Evolutionary conservation across 306 rosid species (phyloP), one percentile per base, ranked within the genome.

Genomic region (Ormosia semicastrata): DNA sequence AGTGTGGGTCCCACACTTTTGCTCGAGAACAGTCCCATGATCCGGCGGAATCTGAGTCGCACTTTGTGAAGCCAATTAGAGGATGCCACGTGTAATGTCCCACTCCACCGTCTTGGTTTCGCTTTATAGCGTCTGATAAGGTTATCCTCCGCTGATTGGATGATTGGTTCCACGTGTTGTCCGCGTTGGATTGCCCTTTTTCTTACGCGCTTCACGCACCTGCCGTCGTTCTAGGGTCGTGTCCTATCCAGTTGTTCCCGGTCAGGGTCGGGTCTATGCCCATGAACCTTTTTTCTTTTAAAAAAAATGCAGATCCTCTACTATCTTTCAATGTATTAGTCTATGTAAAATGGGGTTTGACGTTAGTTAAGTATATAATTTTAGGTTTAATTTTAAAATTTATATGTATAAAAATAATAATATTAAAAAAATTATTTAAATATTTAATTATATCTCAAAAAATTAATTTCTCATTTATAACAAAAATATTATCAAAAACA

Each of bases 61-160:
- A 41, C 4, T 4, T 10, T 2, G n/a, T 0, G 2, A 7, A 4
- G 0, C 33, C 40, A 77, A 66, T 47, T 3, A 54, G 4, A 8
- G 0, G 0, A 0, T 0, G 73, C 78, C 91, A 82, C 89, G 86
- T 84, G 89, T 5, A 1, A 9, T 7, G 2, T 2, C 7, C 73
- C 36, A 15, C 74, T 63, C 8, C 60, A 66, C 43, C 53, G 73
- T 30, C 39, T 18, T 0, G 32, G 14, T 11, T 60, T 62, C 57
- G 52, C 71, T 76, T 73, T 83, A 73, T 17, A 9, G 77, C 71
- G 52, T 66, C 59, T 59, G 92, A 90, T 90, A 86, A 88, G 69
- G 88, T 85, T 88, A 90, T 90, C 94, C 40, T 87, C 14, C 47
- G 37, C 58, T 79, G 50, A 88, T 90, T 90, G 94, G 93, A 1